These are phyloP conservation scores for Boletus reticuloceps DNA, from an alignment of 768 basidiomycete species.

Conservation along the genomic window DNA sequence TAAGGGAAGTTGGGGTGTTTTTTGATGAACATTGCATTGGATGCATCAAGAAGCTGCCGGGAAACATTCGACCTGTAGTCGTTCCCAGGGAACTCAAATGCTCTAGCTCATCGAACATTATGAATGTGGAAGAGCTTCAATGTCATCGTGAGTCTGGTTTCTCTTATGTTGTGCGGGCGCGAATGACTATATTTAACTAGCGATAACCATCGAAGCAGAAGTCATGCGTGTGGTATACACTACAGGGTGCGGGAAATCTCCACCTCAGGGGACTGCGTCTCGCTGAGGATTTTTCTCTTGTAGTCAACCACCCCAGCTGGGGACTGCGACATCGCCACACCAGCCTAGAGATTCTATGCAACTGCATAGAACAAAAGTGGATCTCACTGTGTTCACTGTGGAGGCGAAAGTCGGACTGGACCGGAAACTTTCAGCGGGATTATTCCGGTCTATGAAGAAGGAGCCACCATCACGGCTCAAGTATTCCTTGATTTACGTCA, in stretches of 20 bases:
- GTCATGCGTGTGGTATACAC: conserved; percentile 63
- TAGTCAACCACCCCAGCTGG: neutral
- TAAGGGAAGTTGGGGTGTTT: conserved; percentile 72
- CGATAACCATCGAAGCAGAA: conserved; percentile 73
- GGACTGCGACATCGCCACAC: too few species aligned
- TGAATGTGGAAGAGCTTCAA: conserved; percentile 59
- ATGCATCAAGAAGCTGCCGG: conserved; percentile 38
- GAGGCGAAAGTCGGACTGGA: neutral
- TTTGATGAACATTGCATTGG: conserved; percentile 73
- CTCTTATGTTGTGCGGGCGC: too few species aligned
- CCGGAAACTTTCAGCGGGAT: neutral
- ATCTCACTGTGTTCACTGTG: conserved; percentile 30
- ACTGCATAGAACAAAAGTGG: neutral
- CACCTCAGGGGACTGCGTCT: neutral
- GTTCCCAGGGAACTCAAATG: conserved; percentile 40
- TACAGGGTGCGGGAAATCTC: neutral
- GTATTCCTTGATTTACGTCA: conserved; percentile 5
- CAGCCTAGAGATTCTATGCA: too few species aligned
- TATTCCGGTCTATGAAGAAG: conserved; percentile 1
- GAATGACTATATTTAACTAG: conserved; percentile 29
- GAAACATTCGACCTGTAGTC: too few species aligned
- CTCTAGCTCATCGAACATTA: conserved; percentile 54
- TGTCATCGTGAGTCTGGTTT: conserved; percentile 29
- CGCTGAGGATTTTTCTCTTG: neutral
- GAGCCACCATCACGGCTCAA: neutral